A percentile compares a stretch with the other conserved stretches of the same genome.
Evolutionary conservation across 2,329 filamentous ascomycete genomes (phyloP).

Genomic region (Ophiosphaerella korrae): DNA sequence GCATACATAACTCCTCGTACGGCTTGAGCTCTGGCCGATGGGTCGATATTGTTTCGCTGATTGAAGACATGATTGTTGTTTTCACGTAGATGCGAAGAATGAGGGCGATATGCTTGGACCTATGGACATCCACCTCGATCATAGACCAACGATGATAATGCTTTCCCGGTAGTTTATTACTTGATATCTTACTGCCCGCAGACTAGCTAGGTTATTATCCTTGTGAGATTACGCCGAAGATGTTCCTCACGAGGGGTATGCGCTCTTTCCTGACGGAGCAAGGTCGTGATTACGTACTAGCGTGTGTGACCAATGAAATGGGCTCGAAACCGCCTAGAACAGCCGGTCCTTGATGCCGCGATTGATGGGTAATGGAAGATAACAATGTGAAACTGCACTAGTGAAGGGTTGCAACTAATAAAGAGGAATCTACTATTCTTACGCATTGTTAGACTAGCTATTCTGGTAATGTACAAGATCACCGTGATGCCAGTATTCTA

Average conservation of each 20-base stretch:
- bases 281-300: not conserved
- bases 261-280: conserved; percentile 1
- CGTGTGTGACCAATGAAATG: not conserved
- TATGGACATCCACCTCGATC: no score
- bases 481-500: no score
- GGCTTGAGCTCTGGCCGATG: conserved; percentile 31
- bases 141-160: no score
- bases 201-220: no score
- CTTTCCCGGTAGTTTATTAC: no score
- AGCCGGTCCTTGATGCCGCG: not conserved
- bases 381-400: no score
- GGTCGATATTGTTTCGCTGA: conserved; percentile 30
- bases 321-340: not conserved
- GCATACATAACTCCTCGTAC: conserved; percentile 43
- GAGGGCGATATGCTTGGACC: not conserved
- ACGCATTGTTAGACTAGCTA: no score
- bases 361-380: no score
- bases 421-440: no score
- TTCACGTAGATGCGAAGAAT: not conserved
- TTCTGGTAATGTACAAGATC: no score
- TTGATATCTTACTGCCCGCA: no score
- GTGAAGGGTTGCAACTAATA: no score
- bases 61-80: conserved; percentile 30
- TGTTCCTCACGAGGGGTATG: not conserved
- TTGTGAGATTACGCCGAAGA: not conserved